phyloP scores from a whole-genome alignment of 2,329 filamentous ascomycete species.

The Exophiala spinifera region DNA sequence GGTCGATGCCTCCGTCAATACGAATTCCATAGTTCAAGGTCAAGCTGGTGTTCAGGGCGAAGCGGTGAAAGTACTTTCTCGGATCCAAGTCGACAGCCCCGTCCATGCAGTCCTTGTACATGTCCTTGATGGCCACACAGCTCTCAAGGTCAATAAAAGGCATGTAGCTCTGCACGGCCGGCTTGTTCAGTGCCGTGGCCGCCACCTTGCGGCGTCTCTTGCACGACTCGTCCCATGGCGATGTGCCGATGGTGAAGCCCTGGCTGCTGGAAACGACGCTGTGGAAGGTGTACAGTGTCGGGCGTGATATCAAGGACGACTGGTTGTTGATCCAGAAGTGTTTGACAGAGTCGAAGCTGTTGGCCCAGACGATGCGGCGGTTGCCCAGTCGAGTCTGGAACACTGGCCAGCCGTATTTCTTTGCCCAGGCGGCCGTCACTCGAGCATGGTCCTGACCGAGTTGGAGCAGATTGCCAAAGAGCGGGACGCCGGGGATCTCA shows the following conservation, averaged over 20 bases:
- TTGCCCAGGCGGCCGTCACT: slow-evolving; percentile 55
- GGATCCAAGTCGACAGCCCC: slow-evolving; percentile 66
- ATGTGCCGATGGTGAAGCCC: slow-evolving; percentile 79
- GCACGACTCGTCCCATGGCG: slow-evolving; percentile 78
- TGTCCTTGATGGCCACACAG: slow-evolving; percentile 67
- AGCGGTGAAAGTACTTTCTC: slow-evolving; percentile 69
- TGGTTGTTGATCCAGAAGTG: slow-evolving; percentile 75
- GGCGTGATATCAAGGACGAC: slow-evolving; percentile 72
- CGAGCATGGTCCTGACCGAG: slow-evolving; percentile 58
- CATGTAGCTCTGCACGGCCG: slow-evolving; percentile 74
- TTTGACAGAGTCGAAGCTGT: slow-evolving; percentile 70
- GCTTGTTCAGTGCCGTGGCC: slow-evolving; percentile 72
- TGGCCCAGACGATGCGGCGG: slow-evolving; percentile 71
- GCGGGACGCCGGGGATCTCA: slow-evolving; percentile 59
- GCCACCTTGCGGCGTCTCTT: slow-evolving; percentile 74
- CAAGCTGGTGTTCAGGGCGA: slow-evolving; percentile 71
- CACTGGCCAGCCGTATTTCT: slow-evolving; percentile 58
- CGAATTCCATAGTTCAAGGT: slow-evolving; percentile 77
- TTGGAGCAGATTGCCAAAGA: slow-evolving; percentile 63
- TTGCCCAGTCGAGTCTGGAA: slow-evolving; percentile 49
- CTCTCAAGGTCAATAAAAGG: slow-evolving; percentile 78
- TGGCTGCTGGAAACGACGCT: slow-evolving; percentile 72
- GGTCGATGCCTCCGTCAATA: slow-evolving; percentile 67
- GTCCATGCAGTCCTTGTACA: slow-evolving; percentile 61
- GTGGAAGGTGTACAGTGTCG: slow-evolving; percentile 77